Base-by-base conservation (phyloP, 768 basidiomycete species). In the Leucogyrophana mollusca region DNA sequence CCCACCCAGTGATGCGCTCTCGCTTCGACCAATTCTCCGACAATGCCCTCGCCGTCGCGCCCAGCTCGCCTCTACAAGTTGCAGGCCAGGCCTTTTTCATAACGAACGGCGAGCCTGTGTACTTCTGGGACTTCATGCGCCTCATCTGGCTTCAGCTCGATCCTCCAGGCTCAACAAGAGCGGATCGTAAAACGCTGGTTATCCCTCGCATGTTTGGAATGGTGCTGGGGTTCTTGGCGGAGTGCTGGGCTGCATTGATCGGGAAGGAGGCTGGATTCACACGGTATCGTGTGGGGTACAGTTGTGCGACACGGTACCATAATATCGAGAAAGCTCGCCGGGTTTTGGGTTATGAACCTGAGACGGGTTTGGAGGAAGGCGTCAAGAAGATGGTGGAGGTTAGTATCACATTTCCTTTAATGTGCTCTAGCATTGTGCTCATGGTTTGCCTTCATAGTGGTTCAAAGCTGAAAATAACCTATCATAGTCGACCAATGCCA, bases 1-100 rank as follows among this genome's bases (percentile, higher is more conserved):
- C 70, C 1, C 77, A 75, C 13, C 82, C 83, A 8, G 79, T 88
- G 39, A 65, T 83, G 33, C 83, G 92, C 17, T 87, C 83, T 32
- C 83, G 84, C 14, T 94, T 90, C 66, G 94, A 97, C 66, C 83
- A 83, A 47, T 77, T 94, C 45, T 78, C 83, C 3, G 79, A 81
- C 9, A 61, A 67, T 22, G 74, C 77, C 11, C 68, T 91, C 45
- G 75, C 72, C 23, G 72, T 77, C 36, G 69, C 77, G 21, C 70
- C 76, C 5, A 63, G 63, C 0, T 77, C 78, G 41, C 82, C 84
- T 7, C 73, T 93, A 8, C 78, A 85, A 54, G 90, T 97, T 43
- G 94, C 92, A 4, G 95, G 95, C 0, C 90, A 97, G 64, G 90
- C 70, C 3, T 99, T 94, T 73, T 95, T 93, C 76, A 90, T 99